phyloP scores from a whole-genome alignment of 2,329 filamentous ascomycete genomes.

The Fusarium domesticum region DNA sequence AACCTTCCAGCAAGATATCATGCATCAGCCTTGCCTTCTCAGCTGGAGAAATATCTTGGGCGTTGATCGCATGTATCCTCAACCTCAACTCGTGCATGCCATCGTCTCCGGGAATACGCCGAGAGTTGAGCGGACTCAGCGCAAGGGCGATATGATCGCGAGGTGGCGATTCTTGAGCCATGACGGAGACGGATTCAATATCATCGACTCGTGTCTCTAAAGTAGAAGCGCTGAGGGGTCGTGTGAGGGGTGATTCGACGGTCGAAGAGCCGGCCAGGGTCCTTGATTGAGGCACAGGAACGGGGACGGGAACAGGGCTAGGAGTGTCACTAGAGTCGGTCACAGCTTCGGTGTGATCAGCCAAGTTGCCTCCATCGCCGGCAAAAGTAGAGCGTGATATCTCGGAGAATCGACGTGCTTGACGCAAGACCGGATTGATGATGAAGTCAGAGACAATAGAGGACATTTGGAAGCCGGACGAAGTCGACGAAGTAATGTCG shows the following conservation, averaged over 20 bases:
- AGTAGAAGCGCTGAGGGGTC: constrained; percentile 35
- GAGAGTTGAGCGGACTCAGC: constrained; percentile 30
- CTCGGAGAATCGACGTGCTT: constrained; percentile 62
- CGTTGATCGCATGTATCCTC: constrained; percentile 67
- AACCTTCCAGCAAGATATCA: constrained; percentile 65
- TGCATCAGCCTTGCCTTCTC: constrained; percentile 75
- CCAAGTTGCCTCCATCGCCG: constrained; percentile 34
- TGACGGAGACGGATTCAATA: constrained; percentile 15
- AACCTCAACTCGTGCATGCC: constrained; percentile 67
- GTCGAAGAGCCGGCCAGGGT: constrained; percentile 23
- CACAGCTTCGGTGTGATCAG: constrained; percentile 20
- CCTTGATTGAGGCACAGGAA: constrained; percentile 6
- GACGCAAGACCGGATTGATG: constrained; percentile 63
- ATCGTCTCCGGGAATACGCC: constrained; percentile 68
- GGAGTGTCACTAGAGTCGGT: constrained; percentile 17
- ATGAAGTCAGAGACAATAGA: constrained; percentile 63
- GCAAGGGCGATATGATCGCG: constrained; percentile 36
- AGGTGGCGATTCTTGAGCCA: constrained; percentile 22
- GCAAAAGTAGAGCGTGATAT: constrained; percentile 41
- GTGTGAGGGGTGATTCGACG: constrained; percentile 27
- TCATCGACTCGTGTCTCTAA: constrained; percentile 36
- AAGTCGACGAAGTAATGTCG: constrained; percentile 10
- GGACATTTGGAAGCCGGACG: constrained; percentile 46
- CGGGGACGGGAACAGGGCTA: constrained; percentile 12
- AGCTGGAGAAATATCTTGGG: constrained; percentile 51